Evolutionary conservation across 1,284 basidiomycete genomes (phyloP).

Genomic region (Ceratobasidium sp.): DNA sequence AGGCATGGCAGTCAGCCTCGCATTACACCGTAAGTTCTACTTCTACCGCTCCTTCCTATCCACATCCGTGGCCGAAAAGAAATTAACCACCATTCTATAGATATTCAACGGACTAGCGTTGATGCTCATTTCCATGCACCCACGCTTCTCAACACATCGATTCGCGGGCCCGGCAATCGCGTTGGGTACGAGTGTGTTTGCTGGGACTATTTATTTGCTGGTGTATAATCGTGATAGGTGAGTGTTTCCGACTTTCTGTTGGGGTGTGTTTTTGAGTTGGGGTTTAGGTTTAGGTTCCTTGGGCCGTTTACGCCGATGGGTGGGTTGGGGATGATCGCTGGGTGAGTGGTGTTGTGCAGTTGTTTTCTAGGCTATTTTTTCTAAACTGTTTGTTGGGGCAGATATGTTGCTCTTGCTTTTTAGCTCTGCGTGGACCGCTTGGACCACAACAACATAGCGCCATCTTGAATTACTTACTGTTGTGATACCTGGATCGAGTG

Average conservation of each 20-base stretch:
- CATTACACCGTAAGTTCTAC: slow-evolving; percentile 69
- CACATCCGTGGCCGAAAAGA: background rate
- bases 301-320: slow-evolving; percentile 85
- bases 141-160: slow-evolving; percentile 70
- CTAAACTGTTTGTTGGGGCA: slow-evolving; percentile 51
- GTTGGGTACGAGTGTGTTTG: slow-evolving; percentile 74
- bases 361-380: background rate
- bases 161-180: slow-evolving; percentile 80
- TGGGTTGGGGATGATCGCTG: slow-evolving; percentile 79
- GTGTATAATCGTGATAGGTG: slow-evolving; percentile 71
- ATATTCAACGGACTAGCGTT: slow-evolving; percentile 84
- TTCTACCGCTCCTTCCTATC: slow-evolving; percentile 9
- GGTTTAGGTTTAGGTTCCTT: slow-evolving; percentile 67
- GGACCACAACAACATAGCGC: background rate
- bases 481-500: background rate
- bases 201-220: slow-evolving; percentile 76
- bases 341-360: slow-evolving; percentile 65
- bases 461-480: background rate
- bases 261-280: slow-evolving; percentile 23
- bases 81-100: slow-evolving; percentile 56
- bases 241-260: slow-evolving; percentile 46
- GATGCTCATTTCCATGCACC: slow-evolving; percentile 78
- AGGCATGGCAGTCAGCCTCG: slow-evolving; percentile 74
- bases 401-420: slow-evolving; percentile 68
- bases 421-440: slow-evolving; percentile 52